Evolutionary conservation across 2,329 filamentous ascomycete species (phyloP), one percentile per base, ranked within the genome.

Genomic region (Ceratocystis ficicola): DNA sequence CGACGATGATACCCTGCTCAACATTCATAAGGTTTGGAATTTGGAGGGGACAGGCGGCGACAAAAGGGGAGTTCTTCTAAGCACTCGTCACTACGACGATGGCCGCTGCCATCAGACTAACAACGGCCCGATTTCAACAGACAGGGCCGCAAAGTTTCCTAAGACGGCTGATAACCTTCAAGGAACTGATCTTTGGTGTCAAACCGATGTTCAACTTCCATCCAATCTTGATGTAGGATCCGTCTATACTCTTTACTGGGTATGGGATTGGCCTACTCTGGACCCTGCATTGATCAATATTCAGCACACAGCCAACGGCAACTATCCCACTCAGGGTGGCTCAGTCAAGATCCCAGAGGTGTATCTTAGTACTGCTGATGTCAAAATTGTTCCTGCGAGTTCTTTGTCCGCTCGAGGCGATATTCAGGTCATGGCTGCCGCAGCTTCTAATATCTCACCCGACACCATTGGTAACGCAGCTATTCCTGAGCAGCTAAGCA

Each of bases 201-300:
- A 96, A 75, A 86, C 86, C 44, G 86, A 94, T 72, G 78, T 96
- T 61, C 80, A 86, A 72, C 78, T 99, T 15, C 94, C 94, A 0
- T 72, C 78, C 4, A 82, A 88, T 70, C 77, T 84, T 60, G 75
- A 81, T n/a, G 74, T 79, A 8, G 84, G 85, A 57, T 82, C 85
- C 36, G 80, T 81, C 32, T 89, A 92, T 74, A 93, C 90, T 2
- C 76, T 96, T 63, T 95, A 96, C 79, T 97, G 93, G 93, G 87
- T 96, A 59, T 97, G 94, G 94, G 88, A 95, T 75, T 99, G 91
- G 90, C 86, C 87, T 2, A 86, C 83, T 15, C 78, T 84, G 72
- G 75, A 77, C 71, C 71, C 72, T 48, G 74, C 73, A 69, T 75
- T 72, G 69, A 76, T 74, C 68, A 75, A 81, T 69, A 70, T 75